Conservation (phyloP, 2,329 filamentous ascomycete species). For the Tolypocladium endophyticum region DNA sequence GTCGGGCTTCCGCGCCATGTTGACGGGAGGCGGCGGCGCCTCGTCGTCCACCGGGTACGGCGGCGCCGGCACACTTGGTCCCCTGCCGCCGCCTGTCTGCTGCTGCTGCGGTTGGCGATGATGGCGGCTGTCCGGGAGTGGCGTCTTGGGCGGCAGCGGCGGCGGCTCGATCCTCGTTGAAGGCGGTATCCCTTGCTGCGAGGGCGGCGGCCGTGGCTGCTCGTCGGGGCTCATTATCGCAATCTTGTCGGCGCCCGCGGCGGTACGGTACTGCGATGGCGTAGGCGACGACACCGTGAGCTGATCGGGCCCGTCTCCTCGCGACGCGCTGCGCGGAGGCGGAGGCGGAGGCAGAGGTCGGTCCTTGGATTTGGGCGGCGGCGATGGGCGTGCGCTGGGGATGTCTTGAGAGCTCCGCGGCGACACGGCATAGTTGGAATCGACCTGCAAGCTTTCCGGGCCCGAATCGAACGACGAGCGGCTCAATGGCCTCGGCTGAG, state of each 20-base stretch:
- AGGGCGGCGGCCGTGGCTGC: conserved; percentile 29
- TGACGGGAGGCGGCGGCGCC: conserved; percentile 72
- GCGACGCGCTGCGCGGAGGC: conserved; percentile 18
- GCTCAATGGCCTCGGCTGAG: conserved; percentile 27
- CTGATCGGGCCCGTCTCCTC: conserved; percentile 37
- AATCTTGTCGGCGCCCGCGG: conserved; percentile 57
- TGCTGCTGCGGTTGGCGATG: conserved; percentile 15
- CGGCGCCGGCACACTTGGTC: conserved; percentile 31
- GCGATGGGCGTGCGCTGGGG: conserved; percentile 18
- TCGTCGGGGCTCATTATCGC: conserved; percentile 52
- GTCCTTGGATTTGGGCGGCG: conserved; percentile 5
- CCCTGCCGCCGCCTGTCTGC: conserved; percentile 18
- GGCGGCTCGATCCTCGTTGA: conserved; percentile 46
- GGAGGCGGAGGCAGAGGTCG: not conserved
- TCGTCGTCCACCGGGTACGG: conserved; percentile 76
- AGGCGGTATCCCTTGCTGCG: conserved; percentile 19
- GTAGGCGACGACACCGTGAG: conserved; percentile 47
- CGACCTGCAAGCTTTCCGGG: conserved; percentile 35
- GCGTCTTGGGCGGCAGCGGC: conserved; percentile 68
- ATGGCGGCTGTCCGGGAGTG: conserved; percentile 41
- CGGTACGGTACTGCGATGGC: conserved; percentile 46
- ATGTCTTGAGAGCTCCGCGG: conserved; percentile 41
- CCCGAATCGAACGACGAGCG: conserved; percentile 49
- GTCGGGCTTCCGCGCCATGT: conserved; percentile 77
- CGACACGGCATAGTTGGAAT: conserved; percentile 26